Percentiles rank a stretch among this genome's conserved stretches.
These are phyloP conservation scores for Corchorus capsularis DNA, from an alignment of 345 rosid genomes.

Conservation along the genomic window DNA sequence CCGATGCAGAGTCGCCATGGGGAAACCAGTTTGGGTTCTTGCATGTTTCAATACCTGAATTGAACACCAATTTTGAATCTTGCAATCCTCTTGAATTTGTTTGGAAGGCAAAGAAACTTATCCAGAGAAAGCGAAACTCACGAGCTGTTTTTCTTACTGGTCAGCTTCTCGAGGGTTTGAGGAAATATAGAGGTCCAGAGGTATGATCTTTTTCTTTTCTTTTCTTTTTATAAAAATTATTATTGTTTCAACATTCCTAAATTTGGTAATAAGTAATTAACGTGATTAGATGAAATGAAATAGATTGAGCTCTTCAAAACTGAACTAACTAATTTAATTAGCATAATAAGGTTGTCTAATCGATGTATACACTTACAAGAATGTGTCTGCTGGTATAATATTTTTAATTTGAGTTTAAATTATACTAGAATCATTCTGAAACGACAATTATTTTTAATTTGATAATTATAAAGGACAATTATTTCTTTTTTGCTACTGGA, in stretches of 20 bases:
- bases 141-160: slow-evolving; percentile 40
- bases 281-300: neutral
- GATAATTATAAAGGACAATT: no score
- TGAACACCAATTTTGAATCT: neutral
- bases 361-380: no score
- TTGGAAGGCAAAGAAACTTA: slow-evolving; percentile 30
- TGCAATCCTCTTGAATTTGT: slow-evolving; percentile 40
- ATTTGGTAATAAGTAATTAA: neutral
- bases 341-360: no score
- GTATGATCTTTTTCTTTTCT: slow-evolving; percentile 20
- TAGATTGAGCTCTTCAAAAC: neutral
- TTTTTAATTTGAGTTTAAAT: no score
- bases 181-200: slow-evolving; percentile 47
- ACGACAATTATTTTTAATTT: no score
- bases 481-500: no score
- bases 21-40: slow-evolving; percentile 52
- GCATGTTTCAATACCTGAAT: slow-evolving; percentile 36
- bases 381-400: no score
- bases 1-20: slow-evolving; percentile 45
- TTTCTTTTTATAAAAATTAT: neutral
- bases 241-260: neutral
- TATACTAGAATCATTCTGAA: no score
- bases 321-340: no score
- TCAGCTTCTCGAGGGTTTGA: slow-evolving; percentile 31
- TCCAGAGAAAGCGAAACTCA: slow-evolving; percentile 40